Conservation (phyloP, 2,329 filamentous ascomycete genomes). For the Helotiales sp. region DNA sequence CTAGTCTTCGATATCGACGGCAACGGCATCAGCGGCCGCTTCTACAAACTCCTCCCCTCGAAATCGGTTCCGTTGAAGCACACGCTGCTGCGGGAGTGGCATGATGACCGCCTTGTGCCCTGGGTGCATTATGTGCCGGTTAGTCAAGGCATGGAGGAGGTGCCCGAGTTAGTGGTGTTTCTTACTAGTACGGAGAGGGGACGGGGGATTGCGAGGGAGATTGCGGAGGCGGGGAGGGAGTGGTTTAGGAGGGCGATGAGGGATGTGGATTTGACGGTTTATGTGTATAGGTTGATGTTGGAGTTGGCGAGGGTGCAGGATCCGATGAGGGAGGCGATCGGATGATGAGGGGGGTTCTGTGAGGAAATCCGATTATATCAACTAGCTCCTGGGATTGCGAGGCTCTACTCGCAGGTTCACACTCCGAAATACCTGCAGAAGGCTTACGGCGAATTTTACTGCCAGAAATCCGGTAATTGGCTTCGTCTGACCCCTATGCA, state of each 20-base stretch:
- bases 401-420: no score
- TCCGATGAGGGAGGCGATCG: not conserved
- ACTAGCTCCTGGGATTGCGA: no score
- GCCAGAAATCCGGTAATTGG: no score
- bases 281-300: slow-evolving; percentile 66
- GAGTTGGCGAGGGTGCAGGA: slow-evolving; percentile 55
- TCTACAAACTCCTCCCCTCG: slow-evolving; percentile 9
- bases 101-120: slow-evolving; percentile 71
- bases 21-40: slow-evolving; percentile 12
- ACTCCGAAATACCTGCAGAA: no score
- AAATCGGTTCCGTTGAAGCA: not conserved
- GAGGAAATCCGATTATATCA: no score
- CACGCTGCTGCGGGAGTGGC: slow-evolving; percentile 62
- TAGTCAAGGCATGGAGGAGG: slow-evolving; percentile 72
- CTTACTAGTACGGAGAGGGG: slow-evolving; percentile 70
- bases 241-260: slow-evolving; percentile 74
- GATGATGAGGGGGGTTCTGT: no score
- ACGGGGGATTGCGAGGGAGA: slow-evolving; percentile 63
- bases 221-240: slow-evolving; percentile 68
- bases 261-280: slow-evolving; percentile 66
- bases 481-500: no score
- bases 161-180: slow-evolving; percentile 73
- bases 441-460: no score
- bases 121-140: slow-evolving; percentile 84
- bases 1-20: slow-evolving; percentile 16